A percentile compares a stretch with the other conserved stretches of the same genome.
These are phyloP conservation scores for Trametes coccinea DNA, from an alignment of 768 basidiomycete species.

Conservation along the genomic window DNA sequence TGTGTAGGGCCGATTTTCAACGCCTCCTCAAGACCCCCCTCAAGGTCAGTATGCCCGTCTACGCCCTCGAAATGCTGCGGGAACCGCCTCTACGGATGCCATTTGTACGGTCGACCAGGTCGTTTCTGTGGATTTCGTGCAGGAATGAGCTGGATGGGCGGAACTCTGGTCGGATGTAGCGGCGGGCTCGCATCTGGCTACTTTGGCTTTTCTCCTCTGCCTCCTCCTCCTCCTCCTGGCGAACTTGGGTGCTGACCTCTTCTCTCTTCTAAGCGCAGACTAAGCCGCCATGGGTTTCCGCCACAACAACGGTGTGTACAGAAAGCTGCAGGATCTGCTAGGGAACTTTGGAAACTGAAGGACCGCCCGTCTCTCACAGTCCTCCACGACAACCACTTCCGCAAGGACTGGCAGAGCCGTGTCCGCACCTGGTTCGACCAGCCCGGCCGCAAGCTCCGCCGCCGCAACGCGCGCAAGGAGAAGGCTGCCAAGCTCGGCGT, in stretches of 20 bases:
- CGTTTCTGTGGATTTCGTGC: constrained; percentile 15
- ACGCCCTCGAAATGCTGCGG: constrained; percentile 24
- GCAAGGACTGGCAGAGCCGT: constrained; percentile 98
- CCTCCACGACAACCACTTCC: constrained; percentile 93
- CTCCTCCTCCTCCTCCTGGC: not conserved
- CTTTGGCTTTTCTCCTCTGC: not conserved
- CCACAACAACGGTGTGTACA: constrained; percentile 72
- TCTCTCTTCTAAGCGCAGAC: constrained; percentile 35
- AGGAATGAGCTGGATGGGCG: constrained; percentile 30
- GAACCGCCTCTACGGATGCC: constrained; percentile 22
- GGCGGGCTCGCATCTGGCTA: constrained; percentile 20
- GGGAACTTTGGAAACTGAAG: not conserved
- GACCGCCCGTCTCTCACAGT: constrained; percentile 42
- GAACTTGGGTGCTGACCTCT: constrained; percentile 21
- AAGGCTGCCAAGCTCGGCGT: constrained; percentile 92
- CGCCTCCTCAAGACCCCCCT: constrained; percentile 35
- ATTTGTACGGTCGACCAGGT: constrained; percentile 13
- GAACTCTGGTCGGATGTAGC: constrained; percentile 29
- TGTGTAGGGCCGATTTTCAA: constrained; percentile 19
- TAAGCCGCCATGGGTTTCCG: constrained; percentile 68
- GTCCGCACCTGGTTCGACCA: constrained; percentile 99
- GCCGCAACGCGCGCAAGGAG: constrained; percentile 87
- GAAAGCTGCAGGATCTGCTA: not conserved
- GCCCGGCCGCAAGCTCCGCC: constrained; percentile 94
- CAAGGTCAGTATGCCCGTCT: constrained; percentile 37